Evolutionary conservation across 1,139 yeast genomes (phyloP).

Genomic region (Geotrichum bryndzae): DNA sequence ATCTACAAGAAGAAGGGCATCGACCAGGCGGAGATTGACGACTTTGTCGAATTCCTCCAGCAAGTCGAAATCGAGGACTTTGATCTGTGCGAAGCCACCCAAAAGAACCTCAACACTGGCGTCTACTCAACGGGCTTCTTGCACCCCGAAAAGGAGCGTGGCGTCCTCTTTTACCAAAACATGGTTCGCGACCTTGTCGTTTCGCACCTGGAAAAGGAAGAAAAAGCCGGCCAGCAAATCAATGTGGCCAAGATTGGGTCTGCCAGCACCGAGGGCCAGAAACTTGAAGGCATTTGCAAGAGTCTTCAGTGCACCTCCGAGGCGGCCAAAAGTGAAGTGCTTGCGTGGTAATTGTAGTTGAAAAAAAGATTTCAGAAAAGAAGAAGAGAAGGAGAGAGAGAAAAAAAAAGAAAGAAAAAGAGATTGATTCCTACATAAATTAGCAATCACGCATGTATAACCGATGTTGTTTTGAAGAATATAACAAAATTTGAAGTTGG

Average conservation of each 20-base stretch:
- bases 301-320: slow-evolving; percentile 11
- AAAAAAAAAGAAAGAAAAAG: background rate
- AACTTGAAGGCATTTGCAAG: slow-evolving; percentile 14
- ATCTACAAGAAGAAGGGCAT: slow-evolving; percentile 57
- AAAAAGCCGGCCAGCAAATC: slow-evolving; percentile 41
- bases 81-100: slow-evolving; percentile 53
- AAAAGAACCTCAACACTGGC: slow-evolving; percentile 55
- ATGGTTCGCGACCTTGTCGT: slow-evolving; percentile 56
- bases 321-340: slow-evolving; percentile 2
- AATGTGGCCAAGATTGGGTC: slow-evolving; percentile 48
- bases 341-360: slow-evolving; percentile 14
- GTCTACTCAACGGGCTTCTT: slow-evolving; percentile 52
- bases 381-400: background rate
- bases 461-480: background rate
- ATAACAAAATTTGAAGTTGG: too few relatives aligned
- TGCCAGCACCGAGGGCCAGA: slow-evolving; percentile 8
- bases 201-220: slow-evolving; percentile 45
- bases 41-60: slow-evolving; percentile 57
- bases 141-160: slow-evolving; percentile 54
- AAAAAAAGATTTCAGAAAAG: background rate
- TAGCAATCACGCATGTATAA: background rate
- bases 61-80: slow-evolving; percentile 56
- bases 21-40: slow-evolving; percentile 46
- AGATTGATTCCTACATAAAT: background rate
- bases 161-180: slow-evolving; percentile 53